These are phyloP conservation scores for Trichosanthes cucumerina DNA, from an alignment of 306 rosid genomes.

Conservation along the genomic window DNA sequence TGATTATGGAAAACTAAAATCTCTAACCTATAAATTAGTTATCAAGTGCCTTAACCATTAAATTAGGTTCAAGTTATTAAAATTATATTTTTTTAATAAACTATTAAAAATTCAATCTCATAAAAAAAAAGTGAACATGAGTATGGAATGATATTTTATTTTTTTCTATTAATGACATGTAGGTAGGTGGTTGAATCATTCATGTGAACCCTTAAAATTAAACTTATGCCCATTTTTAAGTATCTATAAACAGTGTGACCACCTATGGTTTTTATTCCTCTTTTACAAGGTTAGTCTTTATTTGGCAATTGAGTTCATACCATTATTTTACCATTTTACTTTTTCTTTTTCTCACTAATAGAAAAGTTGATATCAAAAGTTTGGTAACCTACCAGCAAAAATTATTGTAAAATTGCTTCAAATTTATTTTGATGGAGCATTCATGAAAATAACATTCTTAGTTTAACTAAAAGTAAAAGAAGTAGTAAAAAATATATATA, in stretches of 20 bases:
- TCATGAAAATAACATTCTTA: too few species aligned
- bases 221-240: neutral
- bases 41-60: too few species aligned
- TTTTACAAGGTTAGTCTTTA: neutral
- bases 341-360: neutral
- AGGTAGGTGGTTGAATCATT: neutral
- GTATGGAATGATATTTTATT: neutral
- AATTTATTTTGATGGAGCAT: neutral
- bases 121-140: neutral
- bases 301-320: neutral
- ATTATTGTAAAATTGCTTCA: neutral
- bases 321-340: neutral
- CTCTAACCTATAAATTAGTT: too few species aligned
- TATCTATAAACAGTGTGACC: neutral
- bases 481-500: too few species aligned
- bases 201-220: neutral
- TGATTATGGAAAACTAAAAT: neutral
- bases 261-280: neutral
- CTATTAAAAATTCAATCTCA: too few species aligned
- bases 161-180: neutral
- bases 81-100: too few species aligned
- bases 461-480: too few species aligned
- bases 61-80: too few species aligned
- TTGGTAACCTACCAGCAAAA: neutral
- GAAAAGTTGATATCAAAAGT: neutral